Conservation (phyloP, 805 yeast genomes). For the Starmerella asiatica region DNA sequence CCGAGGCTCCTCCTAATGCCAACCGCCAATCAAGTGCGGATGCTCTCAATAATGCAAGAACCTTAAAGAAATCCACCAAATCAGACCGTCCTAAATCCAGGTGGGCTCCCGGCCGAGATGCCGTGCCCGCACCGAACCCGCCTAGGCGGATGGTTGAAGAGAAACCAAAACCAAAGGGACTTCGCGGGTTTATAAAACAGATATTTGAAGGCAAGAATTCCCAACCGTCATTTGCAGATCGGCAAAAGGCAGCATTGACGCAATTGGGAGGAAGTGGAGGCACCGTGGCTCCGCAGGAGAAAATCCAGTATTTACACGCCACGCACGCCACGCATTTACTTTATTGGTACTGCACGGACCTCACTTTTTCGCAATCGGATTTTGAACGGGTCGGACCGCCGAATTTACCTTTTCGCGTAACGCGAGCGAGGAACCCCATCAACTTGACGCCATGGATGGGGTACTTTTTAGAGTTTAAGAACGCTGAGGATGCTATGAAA, state of each 20-base stretch:
- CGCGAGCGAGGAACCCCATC: slow-evolving; percentile 38
- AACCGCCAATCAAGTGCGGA: no score
- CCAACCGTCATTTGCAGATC: slow-evolving; percentile 3
- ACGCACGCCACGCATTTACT: slow-evolving; percentile 22
- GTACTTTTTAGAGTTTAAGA: slow-evolving; percentile 42
- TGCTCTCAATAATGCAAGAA: no score
- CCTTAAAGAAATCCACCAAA: no score
- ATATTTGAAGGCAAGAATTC: slow-evolving; percentile 6
- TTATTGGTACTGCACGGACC: slow-evolving; percentile 26
- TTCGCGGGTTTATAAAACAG: slow-evolving; percentile 11
- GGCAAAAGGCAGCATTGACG: slow-evolving; percentile 1
- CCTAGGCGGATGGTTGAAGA: slow-evolving; percentile 15
- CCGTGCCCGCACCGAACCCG: slow-evolving; percentile 14
- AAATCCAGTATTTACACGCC: slow-evolving; percentile 16
- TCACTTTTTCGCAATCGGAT: slow-evolving; percentile 24
- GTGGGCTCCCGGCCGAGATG: slow-evolving; percentile 12
- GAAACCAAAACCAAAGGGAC: slow-evolving; percentile 11
- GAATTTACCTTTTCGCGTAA: slow-evolving; percentile 28
- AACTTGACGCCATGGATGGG: slow-evolving; percentile 35
- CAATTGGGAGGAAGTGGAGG: not conserved
- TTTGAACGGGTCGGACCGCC: slow-evolving; percentile 26
- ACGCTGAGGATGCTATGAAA: slow-evolving; percentile 36
- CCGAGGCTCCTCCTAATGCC: no score
- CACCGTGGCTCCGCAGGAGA: not conserved
- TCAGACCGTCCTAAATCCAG: no score